These are phyloP conservation scores for Collybia mongolica DNA, from an alignment of 768 basidiomycete species.

Conservation along the genomic window DNA sequence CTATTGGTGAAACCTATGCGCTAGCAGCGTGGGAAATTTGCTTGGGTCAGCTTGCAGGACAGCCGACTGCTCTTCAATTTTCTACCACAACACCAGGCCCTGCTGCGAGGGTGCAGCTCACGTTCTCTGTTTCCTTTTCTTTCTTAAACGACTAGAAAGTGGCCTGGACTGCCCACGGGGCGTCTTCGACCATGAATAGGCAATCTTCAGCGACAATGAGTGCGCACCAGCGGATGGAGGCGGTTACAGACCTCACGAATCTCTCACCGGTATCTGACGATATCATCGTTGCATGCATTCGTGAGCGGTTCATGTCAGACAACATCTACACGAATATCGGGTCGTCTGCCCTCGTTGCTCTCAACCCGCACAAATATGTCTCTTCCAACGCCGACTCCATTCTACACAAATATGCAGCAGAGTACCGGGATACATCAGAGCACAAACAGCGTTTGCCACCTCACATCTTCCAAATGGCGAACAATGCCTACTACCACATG, in stretches of 20 bases:
- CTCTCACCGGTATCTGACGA: conserved; percentile 77
- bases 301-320: conserved; percentile 86
- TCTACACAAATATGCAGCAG: conserved; percentile 81
- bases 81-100: no score
- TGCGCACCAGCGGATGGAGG: conserved; percentile 71
- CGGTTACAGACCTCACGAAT: conserved; percentile 64
- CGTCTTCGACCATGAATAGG: conserved; percentile 24
- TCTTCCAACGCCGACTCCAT: conserved; percentile 80
- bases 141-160: not conserved
- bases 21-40: no score
- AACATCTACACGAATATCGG: conserved; percentile 77
- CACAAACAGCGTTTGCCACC: conserved; percentile 66
- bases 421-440: conserved; percentile 75
- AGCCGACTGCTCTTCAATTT: no score
- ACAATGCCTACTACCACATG: conserved; percentile 97
- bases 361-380: conserved; percentile 94
- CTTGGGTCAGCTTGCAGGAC: no score
- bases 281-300: conserved; percentile 78
- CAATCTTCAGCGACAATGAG: conserved; percentile 35
- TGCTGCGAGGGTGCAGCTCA: no score
- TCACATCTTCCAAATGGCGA: conserved; percentile 90
- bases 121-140: no score
- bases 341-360: conserved; percentile 70
- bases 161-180: conserved; percentile 8
- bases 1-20: no score